Percentiles rank a stretch among this genome's conserved stretches.
Evolutionary conservation across 495 filamentous ascomycete genomes (phyloP).

Genomic region (Penicillium coffeae): DNA sequence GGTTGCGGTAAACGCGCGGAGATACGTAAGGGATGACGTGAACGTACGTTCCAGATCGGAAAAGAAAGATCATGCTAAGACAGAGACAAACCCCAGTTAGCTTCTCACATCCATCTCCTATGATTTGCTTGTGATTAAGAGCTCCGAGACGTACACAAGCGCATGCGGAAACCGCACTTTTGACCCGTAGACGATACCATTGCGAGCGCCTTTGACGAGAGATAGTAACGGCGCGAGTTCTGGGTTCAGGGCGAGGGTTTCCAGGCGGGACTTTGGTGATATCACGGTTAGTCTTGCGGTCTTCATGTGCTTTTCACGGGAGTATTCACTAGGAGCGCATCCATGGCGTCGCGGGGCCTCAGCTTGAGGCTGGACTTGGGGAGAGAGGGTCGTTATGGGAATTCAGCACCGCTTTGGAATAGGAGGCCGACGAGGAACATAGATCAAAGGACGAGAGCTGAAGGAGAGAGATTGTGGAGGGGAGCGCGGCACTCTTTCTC

Average conservation of each 20-base stretch:
- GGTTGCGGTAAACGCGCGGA: too few relatives aligned
- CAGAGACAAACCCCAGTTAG: neutral
- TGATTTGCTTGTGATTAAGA: neutral
- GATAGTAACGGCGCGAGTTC: slow-evolving; percentile 75
- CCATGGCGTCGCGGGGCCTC: slow-evolving; percentile 38
- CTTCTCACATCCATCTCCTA: neutral
- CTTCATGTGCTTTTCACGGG: slow-evolving; percentile 9
- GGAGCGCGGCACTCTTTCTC: slow-evolving; percentile 29
- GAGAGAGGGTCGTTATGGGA: slow-evolving; percentile 10
- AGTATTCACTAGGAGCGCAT: slow-evolving; percentile 36
- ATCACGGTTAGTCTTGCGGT: slow-evolving; percentile 1
- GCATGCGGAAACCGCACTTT: slow-evolving; percentile 99
- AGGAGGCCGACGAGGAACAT: slow-evolving; percentile 2
- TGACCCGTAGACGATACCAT: slow-evolving; percentile 93
- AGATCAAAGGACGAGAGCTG: slow-evolving; percentile 4
- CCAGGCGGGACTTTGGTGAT: slow-evolving; percentile 42
- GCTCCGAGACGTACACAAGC: slow-evolving; percentile 62
- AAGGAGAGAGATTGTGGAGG: slow-evolving; percentile 8
- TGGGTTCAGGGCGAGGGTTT: slow-evolving; percentile 75
- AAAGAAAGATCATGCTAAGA: slow-evolving; percentile 84
- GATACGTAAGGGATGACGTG: too few relatives aligned
- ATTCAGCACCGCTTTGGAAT: slow-evolving; percentile 10
- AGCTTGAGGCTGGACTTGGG: slow-evolving; percentile 25
- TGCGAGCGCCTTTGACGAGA: slow-evolving; percentile 85
- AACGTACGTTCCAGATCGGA: slow-evolving; percentile 82